These are phyloP conservation scores for Tolypocladium tundrense DNA, from an alignment of 2,329 filamentous ascomycete species.

Conservation along the genomic window DNA sequence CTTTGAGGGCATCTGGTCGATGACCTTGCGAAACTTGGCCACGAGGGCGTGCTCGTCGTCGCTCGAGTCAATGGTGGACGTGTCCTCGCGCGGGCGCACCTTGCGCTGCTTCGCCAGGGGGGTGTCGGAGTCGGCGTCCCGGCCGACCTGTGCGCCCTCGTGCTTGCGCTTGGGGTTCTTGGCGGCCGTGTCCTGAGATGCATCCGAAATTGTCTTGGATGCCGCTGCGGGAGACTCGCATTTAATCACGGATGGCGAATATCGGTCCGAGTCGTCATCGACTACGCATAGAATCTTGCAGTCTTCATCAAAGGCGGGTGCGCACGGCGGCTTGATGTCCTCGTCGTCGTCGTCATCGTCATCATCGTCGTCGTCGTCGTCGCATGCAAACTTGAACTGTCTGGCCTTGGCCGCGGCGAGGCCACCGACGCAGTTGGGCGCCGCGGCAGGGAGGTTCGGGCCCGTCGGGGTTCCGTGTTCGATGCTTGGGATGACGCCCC, in stretches of 20 bases:
- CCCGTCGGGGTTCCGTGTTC: neutral
- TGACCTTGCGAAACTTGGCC: neutral
- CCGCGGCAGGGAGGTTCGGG: neutral
- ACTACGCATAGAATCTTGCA: neutral
- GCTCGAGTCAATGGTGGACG: neutral
- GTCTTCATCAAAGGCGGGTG: neutral
- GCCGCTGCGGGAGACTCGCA: neutral
- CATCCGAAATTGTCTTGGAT: neutral
- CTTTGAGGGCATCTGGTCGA: neutral
- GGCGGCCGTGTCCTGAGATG: neutral
- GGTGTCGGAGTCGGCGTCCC: neutral
- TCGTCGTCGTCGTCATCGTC: neutral
- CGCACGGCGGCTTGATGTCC: neutral
- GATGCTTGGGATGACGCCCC: neutral
- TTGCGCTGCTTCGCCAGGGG: neutral
- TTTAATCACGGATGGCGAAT: neutral
- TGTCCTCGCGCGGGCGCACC: neutral
- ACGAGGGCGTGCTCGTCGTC: too few species aligned
- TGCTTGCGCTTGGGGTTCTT: neutral
- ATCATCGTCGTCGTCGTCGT: neutral
- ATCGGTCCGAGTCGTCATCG: neutral
- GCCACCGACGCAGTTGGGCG: neutral
- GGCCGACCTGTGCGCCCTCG: neutral
- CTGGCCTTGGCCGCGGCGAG: neutral
- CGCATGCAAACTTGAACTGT: neutral